These are phyloP conservation scores for Naegleria gruberi DNA, from an alignment of 208 protist species.

Conservation along the genomic window DNA sequence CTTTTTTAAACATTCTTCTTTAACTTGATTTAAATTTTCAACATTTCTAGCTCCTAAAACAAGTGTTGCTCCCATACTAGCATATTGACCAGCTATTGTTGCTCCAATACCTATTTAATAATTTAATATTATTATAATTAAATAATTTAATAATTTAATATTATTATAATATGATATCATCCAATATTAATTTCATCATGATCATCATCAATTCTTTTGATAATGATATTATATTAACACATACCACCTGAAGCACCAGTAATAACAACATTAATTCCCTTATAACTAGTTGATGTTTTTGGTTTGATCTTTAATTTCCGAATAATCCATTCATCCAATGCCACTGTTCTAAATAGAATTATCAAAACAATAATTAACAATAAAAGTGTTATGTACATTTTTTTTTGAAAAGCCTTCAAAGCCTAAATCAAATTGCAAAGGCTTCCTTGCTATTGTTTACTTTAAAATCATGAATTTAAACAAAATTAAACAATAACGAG, in stretches of 20 bases:
- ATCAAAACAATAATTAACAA: background rate
- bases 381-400: background rate
- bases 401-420: background rate
- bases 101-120: background rate
- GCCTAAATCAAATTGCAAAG: too few species aligned
- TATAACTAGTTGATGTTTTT: background rate
- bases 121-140: background rate
- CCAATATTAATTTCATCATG: too few species aligned
- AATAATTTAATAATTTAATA: too few species aligned
- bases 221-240: too few species aligned
- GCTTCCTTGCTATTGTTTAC: too few species aligned
- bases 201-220: too few species aligned
- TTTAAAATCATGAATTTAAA: too few species aligned
- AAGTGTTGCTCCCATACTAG: background rate
- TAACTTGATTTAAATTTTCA: background rate
- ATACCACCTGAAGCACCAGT: background rate
- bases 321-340: background rate
- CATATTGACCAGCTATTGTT: background rate
- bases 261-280: background rate
- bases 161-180: too few species aligned
- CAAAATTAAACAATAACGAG: background rate
- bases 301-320: background rate
- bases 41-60: background rate
- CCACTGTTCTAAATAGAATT: background rate
- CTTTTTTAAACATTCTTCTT: background rate